A percentile compares a stretch with the other conserved stretches of the same genome.
These are phyloP conservation scores for Boletus pseudo-olivaceus DNA, from an alignment of 768 basidiomycete genomes.

Conservation along the genomic window DNA sequence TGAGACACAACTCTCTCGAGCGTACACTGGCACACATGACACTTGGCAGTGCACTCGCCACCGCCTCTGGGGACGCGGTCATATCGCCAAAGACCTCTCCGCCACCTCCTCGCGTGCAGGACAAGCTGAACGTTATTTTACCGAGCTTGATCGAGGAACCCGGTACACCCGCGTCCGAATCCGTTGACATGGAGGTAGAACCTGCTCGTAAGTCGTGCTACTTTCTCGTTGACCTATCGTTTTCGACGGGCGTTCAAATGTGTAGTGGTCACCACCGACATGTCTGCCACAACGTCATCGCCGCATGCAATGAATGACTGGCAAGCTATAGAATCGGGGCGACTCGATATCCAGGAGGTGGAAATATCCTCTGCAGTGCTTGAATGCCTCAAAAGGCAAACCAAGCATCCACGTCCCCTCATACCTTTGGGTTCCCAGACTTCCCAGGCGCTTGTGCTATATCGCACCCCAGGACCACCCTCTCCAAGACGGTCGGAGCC, in stretches of 20 bases:
- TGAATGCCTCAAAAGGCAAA: constrained; percentile 39
- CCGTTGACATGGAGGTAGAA: constrained; percentile 65
- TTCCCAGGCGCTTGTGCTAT: constrained; percentile 53
- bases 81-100: constrained; percentile 13
- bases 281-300: constrained; percentile 26
- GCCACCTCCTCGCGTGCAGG: constrained; percentile 3
- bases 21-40: constrained; percentile 53
- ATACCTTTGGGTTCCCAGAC: constrained; percentile 15
- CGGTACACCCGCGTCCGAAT: constrained; percentile 29
- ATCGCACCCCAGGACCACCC: constrained; percentile 38
- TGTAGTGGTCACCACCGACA: constrained; percentile 1
- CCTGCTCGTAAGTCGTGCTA: constrained; percentile 50
- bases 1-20: constrained; percentile 49
- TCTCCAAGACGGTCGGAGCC: constrained; percentile 1
- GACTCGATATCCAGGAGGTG: constrained; percentile 25
- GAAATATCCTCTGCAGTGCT: constrained; percentile 46
- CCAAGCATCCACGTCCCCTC: constrained; percentile 21
- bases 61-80: constrained; percentile 16
- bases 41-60: constrained; percentile 15
- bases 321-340: constrained; percentile 26
- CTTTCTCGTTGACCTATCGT: background rate
- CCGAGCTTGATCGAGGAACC: constrained; percentile 44
- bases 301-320: background rate
- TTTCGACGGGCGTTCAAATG: background rate
- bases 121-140: constrained; percentile 14